Evolutionary conservation across 306 rosid species (phyloP).

Genomic region (Senna siamea): DNA sequence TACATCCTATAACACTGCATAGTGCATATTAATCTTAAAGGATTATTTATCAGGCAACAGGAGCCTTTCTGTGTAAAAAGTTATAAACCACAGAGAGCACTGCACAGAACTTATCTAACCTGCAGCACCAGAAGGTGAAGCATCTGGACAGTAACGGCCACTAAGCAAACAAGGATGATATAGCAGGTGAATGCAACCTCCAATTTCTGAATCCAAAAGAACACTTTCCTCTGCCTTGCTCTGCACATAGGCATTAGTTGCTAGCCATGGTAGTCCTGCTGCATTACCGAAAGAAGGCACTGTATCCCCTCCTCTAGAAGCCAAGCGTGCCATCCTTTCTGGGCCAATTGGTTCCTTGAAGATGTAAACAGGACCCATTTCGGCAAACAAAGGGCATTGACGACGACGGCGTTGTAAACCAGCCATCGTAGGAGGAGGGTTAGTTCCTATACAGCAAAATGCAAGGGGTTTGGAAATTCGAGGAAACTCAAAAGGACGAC

Average conservation of each 20-base stretch:
- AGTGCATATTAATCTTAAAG: slow-evolving; percentile 16
- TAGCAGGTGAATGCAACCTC: slow-evolving; percentile 86
- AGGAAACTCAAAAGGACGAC: slow-evolving; percentile 91
- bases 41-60: slow-evolving; percentile 26
- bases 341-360: slow-evolving; percentile 94
- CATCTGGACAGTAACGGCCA: slow-evolving; percentile 98
- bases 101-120: slow-evolving; percentile 58
- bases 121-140: slow-evolving; percentile 95
- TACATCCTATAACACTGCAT: slow-evolving; percentile 19
- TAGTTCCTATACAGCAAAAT: slow-evolving; percentile 98
- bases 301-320: slow-evolving; percentile 90
- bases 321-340: slow-evolving; percentile 86
- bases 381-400: slow-evolving; percentile 98
- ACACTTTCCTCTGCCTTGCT: slow-evolving; percentile 78
- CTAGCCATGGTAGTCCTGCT: slow-evolving; percentile 91
- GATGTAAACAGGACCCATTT: slow-evolving; percentile 96
- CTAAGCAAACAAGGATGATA: slow-evolving; percentile 92
- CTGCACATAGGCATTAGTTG: slow-evolving; percentile 70
- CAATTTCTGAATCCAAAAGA: slow-evolving; percentile 91
- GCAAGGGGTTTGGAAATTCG: slow-evolving; percentile 94
- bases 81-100: slow-evolving; percentile 34
- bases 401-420: slow-evolving; percentile 99
- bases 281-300: slow-evolving; percentile 95
- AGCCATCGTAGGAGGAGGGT: slow-evolving; percentile 99
- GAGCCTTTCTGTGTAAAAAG: neutral